A percentile compares a stretch with the other conserved stretches of the same genome.
phyloP scores from a whole-genome alignment of 2,329 filamentous ascomycete species.

The Ceratocystis cubensis region DNA sequence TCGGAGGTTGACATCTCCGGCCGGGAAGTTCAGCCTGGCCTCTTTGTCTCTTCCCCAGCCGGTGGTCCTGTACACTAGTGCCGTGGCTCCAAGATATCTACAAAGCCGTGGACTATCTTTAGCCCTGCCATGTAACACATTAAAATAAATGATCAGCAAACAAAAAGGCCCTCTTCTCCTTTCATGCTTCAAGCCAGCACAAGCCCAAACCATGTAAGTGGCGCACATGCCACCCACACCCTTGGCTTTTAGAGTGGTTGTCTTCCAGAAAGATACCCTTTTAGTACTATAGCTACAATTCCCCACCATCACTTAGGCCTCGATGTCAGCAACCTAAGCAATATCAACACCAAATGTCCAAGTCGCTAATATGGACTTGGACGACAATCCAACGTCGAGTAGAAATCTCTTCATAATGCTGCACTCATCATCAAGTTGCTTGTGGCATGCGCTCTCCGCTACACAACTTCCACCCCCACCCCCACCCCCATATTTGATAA shows the following conservation, averaged over 20 bases:
- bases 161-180: too few relatives aligned
- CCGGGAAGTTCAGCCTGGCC: background rate
- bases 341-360: too few relatives aligned
- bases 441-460: background rate
- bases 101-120: too few relatives aligned
- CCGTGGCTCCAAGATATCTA: background rate
- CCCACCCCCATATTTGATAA: constrained; percentile 23
- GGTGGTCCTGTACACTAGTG: background rate
- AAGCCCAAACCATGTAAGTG: background rate
- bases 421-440: too few relatives aligned
- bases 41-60: too few relatives aligned
- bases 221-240: background rate
- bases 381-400: too few relatives aligned
- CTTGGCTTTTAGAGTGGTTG: constrained; percentile 8
- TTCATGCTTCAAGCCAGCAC: too few relatives aligned
- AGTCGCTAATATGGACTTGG: too few relatives aligned
- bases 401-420: too few relatives aligned
- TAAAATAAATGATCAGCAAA: too few relatives aligned
- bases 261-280: background rate
- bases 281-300: background rate
- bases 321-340: too few relatives aligned
- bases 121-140: background rate
- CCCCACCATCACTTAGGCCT: background rate
- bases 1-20: background rate
- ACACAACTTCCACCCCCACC: background rate